Conservation (phyloP, 148 eudicot species). For the Amaranthus cruentus region DNA sequence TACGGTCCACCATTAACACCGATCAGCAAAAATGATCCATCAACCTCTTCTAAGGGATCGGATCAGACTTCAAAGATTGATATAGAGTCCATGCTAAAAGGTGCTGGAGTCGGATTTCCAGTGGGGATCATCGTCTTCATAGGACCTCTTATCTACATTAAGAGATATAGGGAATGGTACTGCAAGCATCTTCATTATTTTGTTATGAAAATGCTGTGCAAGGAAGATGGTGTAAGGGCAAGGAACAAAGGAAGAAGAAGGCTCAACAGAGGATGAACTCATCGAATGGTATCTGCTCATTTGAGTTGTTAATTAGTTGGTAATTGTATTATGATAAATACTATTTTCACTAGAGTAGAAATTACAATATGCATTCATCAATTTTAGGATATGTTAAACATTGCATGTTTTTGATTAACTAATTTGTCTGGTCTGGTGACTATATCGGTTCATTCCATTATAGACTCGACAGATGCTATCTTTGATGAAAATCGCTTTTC, state of each 20-base stretch:
- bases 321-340: too few species aligned
- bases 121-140: conserved; percentile 12
- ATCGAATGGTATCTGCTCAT: too few species aligned
- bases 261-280: too few species aligned
- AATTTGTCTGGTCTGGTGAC: too few species aligned
- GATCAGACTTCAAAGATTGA: not conserved
- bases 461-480: too few species aligned
- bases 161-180: conserved; percentile 22
- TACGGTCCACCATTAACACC: conserved; percentile 24
- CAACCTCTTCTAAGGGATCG: not conserved
- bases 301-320: too few species aligned
- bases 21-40: not conserved
- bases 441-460: too few species aligned
- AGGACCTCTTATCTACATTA: conserved; percentile 18
- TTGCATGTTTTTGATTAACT: too few species aligned
- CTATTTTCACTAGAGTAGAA: too few species aligned
- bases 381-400: too few species aligned
- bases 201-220: conserved; percentile 3
- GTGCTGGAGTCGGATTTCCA: conserved; percentile 16
- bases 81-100: conserved; percentile 10
- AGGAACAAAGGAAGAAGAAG: not conserved
- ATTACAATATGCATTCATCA: too few species aligned
- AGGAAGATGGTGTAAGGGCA: not conserved
- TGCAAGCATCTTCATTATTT: conserved; percentile 10
- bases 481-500: too few species aligned